Evolutionary conservation across 2,329 filamentous ascomycete genomes (phyloP), one percentile per base, ranked within the genome.

Genomic region (Fusarium sacchari): DNA sequence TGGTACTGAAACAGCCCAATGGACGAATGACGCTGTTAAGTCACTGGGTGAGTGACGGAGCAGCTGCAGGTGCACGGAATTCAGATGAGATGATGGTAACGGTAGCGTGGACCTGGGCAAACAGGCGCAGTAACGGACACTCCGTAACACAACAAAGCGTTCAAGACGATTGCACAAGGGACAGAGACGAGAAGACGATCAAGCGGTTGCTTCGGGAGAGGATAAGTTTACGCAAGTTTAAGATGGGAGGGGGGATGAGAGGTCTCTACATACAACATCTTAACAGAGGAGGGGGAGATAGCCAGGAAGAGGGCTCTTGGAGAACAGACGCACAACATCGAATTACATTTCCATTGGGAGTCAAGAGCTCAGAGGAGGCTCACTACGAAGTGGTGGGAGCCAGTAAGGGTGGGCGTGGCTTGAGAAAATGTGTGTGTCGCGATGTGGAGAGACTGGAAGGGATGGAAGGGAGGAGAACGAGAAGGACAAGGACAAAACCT

Each of bases 1-100:
- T 74, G 75, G 76, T 67, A 79, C 79, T 79, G 77, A 78, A 77
- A 80, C 79, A 76, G 73, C 58, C 69, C 72, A 69, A 76, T 71
- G 72, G 76, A 67, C 77, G 77, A 78, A 77, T 78, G 77, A 77
- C 70, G 74, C 66, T 76, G 52, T 49, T n/a, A 69, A 68, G 72
- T 72, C 62, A 30, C 72, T 77, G 73, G 75, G 64, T 56, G 60
- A 70, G 73, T 78, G 76, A 78, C 71, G 73, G 73, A 74, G 75
- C 72, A 60, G 73, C 69, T 78, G 73, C 76, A 77, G 76, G 76
- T 72, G 76, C 67, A 69, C 64, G 60, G 70, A 76, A 75, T 74
- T 60, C 72, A 76, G 76, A 74, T 74, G 71, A 74, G 71, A 74
- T 74, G 72, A 74, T 72, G 71, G 72, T 74, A 74, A 75, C 72